phyloP scores from a whole-genome alignment of 2,329 filamentous ascomycete species.

The Diaporthe australafricana region DNA sequence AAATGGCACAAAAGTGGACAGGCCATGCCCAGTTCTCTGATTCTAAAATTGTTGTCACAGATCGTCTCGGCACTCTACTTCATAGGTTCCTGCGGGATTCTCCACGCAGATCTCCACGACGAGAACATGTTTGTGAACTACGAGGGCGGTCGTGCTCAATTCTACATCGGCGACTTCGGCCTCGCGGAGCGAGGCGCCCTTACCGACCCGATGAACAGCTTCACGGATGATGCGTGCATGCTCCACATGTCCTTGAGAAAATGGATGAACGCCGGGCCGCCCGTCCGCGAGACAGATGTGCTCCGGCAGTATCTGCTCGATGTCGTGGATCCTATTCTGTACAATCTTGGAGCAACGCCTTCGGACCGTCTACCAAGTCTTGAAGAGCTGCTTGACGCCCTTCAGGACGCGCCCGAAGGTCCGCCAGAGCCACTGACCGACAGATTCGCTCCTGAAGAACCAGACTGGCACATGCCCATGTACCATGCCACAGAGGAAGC shows the following conservation, averaged over 20 bases:
- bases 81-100: neutral
- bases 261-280: neutral
- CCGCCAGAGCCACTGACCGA: neutral
- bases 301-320: neutral
- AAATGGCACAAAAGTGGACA: neutral
- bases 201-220: neutral
- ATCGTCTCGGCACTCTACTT: neutral
- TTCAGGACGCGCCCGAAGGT: neutral
- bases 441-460: neutral
- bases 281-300: neutral
- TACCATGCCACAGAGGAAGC: neutral
- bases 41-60: neutral
- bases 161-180: neutral
- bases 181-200: neutral
- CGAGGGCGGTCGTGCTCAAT: neutral
- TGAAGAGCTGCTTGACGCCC: neutral
- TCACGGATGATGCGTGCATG: neutral
- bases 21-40: neutral
- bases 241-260: neutral
- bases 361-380: neutral
- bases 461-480: neutral
- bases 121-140: neutral
- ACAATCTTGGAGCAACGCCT: rapidly evolving
- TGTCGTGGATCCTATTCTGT: neutral
- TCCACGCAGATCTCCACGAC: neutral